Evolutionary conservation across 2,329 filamentous ascomycete species (phyloP), one percentile per base, ranked within the genome.

Genomic region (Zasmidium cellare): DNA sequence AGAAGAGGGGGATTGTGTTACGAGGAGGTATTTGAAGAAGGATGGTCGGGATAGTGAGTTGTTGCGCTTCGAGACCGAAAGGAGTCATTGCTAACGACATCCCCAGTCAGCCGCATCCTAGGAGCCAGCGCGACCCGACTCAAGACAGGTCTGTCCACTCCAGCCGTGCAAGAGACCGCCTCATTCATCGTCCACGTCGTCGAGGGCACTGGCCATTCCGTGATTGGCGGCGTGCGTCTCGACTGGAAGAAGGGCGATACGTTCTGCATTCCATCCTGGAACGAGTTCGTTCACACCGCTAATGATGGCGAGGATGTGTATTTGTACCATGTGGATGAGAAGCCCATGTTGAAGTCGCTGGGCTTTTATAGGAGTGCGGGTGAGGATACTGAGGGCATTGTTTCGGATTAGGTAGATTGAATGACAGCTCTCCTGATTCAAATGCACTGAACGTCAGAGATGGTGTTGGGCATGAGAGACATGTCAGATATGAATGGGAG

Each of bases 121-220:
- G 47, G 47, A 25, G 47, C 47, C 9, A 28, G 23, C 16, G 47
- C 11, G 23, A 50, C 23, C 7, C 23, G 22, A 50, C 28, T 31
- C n/a, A 50, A 18, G 23, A n/a, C 16, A 16, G 31, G 24, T 50
- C 47, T 28, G 2, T 50, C 47, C 3, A 28, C 47, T 1, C 47
- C 23, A 3, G 23, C 51, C 0, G 62, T 77, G 2, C 78, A 72
- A 11, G 82, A 85, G 63, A 84, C 82, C 0, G 71, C 77, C 0
- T 84, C 81, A 0, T 77, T 76, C 0, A 76, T 85, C 0, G 84
- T 82, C 58, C 82, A 85, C 60, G 77, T 84, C 9, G 69, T 83
- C 12, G 69, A 76, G 18, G 82, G 82, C 0, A 68, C 62, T 0
- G 83, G 82, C 0, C 61, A 72, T 20, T 75, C 74, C 1, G 62